A percentile compares a stretch with the other conserved stretches of the same genome.
phyloP scores from a whole-genome alignment of 2,329 filamentous ascomycete genomes.

The Geosmithia flava region DNA sequence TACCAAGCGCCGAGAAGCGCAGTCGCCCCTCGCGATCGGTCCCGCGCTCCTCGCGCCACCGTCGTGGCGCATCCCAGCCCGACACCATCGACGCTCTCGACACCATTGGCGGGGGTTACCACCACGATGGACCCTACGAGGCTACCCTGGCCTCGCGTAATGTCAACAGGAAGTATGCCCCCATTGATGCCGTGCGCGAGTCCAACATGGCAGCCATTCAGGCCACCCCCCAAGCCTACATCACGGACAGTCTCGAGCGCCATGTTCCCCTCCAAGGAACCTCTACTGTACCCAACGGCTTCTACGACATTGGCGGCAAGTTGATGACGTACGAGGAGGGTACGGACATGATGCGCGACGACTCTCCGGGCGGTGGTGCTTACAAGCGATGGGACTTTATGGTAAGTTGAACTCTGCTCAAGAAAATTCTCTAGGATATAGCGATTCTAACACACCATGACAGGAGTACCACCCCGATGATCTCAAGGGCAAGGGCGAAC shows the following conservation, averaged over 20 bases:
- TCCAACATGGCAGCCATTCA: constrained; percentile 66
- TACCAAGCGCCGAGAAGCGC: constrained; percentile 49
- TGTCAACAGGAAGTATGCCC: constrained; percentile 46
- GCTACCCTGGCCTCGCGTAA: constrained; percentile 69
- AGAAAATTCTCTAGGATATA: neutral
- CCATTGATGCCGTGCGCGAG: constrained; percentile 62
- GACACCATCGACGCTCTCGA: constrained; percentile 79
- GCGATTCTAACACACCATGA: constrained; percentile 15
- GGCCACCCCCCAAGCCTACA: constrained; percentile 69
- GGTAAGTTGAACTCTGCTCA: constrained; percentile 35
- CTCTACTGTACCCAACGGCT: constrained; percentile 63
- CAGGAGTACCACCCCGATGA: constrained; percentile 63
- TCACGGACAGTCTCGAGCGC: constrained; percentile 58
- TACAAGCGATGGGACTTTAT: constrained; percentile 66
- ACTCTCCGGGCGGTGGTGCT: constrained; percentile 53
- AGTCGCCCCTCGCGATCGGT: constrained; percentile 34
- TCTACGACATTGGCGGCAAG: constrained; percentile 53
- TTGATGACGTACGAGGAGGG: constrained; percentile 74
- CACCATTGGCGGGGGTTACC: constrained; percentile 54
- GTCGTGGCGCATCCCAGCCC: constrained; percentile 51
- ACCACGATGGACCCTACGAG: constrained; percentile 87
- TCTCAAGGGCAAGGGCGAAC: constrained; percentile 73
- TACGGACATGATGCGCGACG: constrained; percentile 71
- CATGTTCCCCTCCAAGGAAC: constrained; percentile 76
- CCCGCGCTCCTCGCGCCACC: constrained; percentile 30